phyloP scores from a whole-genome alignment of 805 yeast species.

The Candida michaelii region DNA sequence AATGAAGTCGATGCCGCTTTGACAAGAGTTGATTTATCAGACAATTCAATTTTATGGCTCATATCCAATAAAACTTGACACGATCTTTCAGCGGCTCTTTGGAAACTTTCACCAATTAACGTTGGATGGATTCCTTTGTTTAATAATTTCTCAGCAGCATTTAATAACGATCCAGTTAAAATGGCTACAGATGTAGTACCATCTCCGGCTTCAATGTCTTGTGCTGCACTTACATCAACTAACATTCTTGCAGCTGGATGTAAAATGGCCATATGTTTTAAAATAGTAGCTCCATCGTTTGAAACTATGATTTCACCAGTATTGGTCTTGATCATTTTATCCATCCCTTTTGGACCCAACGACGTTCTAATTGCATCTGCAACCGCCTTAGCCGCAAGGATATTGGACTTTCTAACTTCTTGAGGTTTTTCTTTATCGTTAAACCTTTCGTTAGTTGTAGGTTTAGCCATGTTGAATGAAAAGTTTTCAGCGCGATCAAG shows the following conservation, averaged over 20 bases:
- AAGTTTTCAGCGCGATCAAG: constrained; percentile 10
- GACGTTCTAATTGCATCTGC: constrained; percentile 95
- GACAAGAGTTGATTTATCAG: constrained; percentile 77
- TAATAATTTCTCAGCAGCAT: constrained; percentile 90
- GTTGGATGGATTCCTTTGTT: constrained; percentile 95
- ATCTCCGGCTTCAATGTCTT: constrained; percentile 99
- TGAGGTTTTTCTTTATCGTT: constrained; percentile 92
- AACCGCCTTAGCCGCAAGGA: constrained; percentile 90
- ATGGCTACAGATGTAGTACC: constrained; percentile 98
- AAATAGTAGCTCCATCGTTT: constrained; percentile 96
- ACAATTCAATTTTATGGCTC: constrained; percentile 77
- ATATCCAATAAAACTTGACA: constrained; percentile 80
- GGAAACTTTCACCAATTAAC: constrained; percentile 89
- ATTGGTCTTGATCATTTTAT: constrained; percentile 95
- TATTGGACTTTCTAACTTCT: constrained; percentile 87
- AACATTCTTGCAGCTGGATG: constrained; percentile 98
- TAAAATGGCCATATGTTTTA: constrained; percentile 93
- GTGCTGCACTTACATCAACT: constrained; percentile 96
- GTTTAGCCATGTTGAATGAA: constrained; percentile 15
- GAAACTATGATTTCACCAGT: constrained; percentile 91
- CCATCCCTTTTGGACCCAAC: constrained; percentile 99
- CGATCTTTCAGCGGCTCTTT: constrained; percentile 80
- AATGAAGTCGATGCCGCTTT: constrained; percentile 94
- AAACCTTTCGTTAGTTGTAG: constrained; percentile 77
- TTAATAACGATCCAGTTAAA: constrained; percentile 87